A percentile compares a stretch with the other conserved stretches of the same genome.
These are phyloP conservation scores for Staphylotrichum longicolle DNA, from an alignment of 495 filamentous ascomycete genomes.

Conservation along the genomic window DNA sequence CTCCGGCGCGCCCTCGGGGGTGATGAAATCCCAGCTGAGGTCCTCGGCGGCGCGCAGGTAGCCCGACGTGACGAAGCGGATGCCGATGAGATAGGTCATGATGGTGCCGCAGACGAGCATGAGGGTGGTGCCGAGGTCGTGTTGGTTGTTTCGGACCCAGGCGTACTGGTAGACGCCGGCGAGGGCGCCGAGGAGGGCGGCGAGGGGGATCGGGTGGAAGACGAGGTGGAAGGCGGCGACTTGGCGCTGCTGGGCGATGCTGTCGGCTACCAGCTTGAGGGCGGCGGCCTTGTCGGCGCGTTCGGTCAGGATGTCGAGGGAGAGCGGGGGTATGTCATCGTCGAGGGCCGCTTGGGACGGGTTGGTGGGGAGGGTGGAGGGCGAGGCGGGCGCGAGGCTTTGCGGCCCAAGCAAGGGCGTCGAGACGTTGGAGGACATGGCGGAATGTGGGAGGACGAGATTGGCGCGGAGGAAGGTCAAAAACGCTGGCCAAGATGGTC, in stretches of 20 bases:
- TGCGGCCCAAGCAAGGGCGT: slow-evolving; percentile 44
- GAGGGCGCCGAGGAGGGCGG: slow-evolving; percentile 29
- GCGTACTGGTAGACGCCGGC: slow-evolving; percentile 38
- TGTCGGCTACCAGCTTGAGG: slow-evolving; percentile 45
- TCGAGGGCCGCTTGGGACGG: slow-evolving; percentile 31
- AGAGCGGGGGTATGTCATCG: slow-evolving; percentile 42
- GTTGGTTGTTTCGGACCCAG: slow-evolving; percentile 24
- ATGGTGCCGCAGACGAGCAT: slow-evolving; percentile 36
- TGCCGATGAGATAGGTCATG: slow-evolving; percentile 42
- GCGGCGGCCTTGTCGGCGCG: slow-evolving; percentile 43
- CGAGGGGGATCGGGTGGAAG: slow-evolving; percentile 43
- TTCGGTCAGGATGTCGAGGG: slow-evolving; percentile 35
- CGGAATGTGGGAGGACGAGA: slow-evolving; percentile 50
- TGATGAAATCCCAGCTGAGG: slow-evolving; percentile 39
- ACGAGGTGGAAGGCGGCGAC: slow-evolving; percentile 37
- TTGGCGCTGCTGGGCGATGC: slow-evolving; percentile 49
- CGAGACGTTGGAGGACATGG: slow-evolving; percentile 41
- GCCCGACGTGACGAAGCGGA: slow-evolving; percentile 42
- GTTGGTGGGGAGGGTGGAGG: neutral
- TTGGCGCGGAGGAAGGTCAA: slow-evolving; percentile 57
- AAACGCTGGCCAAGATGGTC: slow-evolving; percentile 43
- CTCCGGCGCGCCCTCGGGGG: slow-evolving; percentile 34
- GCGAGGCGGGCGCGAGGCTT: slow-evolving; percentile 9
- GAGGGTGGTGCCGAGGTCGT: slow-evolving; percentile 38
- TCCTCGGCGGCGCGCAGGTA: slow-evolving; percentile 43